These are phyloP conservation scores for Arthroderma uncinatum DNA, from an alignment of 2,329 filamentous ascomycete genomes.

Conservation along the genomic window DNA sequence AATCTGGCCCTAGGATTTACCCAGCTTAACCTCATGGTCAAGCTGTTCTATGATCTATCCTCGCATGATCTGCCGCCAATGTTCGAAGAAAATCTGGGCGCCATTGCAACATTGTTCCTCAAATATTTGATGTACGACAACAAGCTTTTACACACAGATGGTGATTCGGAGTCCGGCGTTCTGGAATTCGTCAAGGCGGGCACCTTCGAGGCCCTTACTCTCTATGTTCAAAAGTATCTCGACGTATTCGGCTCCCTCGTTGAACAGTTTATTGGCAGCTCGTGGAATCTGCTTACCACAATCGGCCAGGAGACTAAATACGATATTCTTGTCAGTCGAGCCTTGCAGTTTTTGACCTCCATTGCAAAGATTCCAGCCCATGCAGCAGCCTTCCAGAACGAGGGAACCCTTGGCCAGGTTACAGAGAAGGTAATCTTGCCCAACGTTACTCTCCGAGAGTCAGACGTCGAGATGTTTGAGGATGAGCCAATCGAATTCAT, in stretches of 20 bases:
- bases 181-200: conserved; percentile 82
- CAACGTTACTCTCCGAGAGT: conserved; percentile 82
- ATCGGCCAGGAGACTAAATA: conserved; percentile 84
- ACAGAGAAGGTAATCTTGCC: conserved; percentile 93
- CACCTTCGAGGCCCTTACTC: conserved; percentile 79
- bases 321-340: conserved; percentile 87
- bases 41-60: conserved; percentile 93
- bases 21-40: conserved; percentile 76
- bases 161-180: conserved; percentile 77
- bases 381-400: conserved; percentile 73
- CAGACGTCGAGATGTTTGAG: conserved; percentile 90
- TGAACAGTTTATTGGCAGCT: conserved; percentile 73
- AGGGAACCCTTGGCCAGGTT: conserved; percentile 68
- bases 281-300: conserved; percentile 81
- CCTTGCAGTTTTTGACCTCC: conserved; percentile 85
- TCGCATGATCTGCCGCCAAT: conserved; percentile 90
- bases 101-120: conserved; percentile 68
- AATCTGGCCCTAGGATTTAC: conserved; percentile 68
- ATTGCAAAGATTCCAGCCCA: conserved; percentile 69
- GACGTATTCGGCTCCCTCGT: conserved; percentile 79
- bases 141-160: conserved; percentile 66
- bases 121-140: conserved; percentile 92
- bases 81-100: conserved; percentile 76
- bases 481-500: conserved; percentile 99
- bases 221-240: conserved; percentile 91